These are phyloP conservation scores for Symbiodinium pilosum DNA, from an alignment of 73 alveolate species.

Conservation along the genomic window DNA sequence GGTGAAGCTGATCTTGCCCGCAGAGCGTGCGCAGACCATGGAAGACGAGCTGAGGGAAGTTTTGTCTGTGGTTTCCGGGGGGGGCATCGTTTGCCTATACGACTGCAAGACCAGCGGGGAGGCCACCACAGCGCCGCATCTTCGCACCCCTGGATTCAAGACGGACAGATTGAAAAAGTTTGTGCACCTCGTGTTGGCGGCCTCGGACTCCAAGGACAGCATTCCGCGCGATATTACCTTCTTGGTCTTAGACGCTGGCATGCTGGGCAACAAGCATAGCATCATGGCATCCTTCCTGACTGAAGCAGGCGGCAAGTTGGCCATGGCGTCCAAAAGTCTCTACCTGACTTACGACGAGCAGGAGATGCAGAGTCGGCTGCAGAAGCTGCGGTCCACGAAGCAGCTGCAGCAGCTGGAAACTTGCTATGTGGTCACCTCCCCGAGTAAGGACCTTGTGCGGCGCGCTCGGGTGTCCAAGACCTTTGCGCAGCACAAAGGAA, in stretches of 20 bases:
- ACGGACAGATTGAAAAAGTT: background rate
- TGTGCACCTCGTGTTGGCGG: background rate
- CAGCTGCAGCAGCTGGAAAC: too few species aligned
- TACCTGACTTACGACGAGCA: background rate
- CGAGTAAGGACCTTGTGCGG: too few species aligned
- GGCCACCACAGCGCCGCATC: background rate
- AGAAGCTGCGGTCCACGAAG: background rate
- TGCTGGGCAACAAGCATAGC: background rate
- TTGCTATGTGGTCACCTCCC: too few species aligned
- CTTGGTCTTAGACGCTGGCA: background rate
- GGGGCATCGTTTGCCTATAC: background rate
- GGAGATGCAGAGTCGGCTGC: background rate
- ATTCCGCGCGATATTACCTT: background rate
- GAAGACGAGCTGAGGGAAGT: background rate
- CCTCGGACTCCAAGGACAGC: background rate
- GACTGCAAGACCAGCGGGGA: background rate
- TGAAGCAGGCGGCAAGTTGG: background rate
- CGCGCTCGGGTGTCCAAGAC: too few species aligned
- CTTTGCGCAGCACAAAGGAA: too few species aligned
- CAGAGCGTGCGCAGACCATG: background rate
- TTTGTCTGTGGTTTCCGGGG: background rate
- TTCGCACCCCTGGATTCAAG: background rate
- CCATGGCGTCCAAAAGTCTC: background rate
- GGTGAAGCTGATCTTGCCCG: background rate
- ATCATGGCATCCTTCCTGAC: background rate